Evolutionary conservation across 139 green algal genomes (phyloP).

Genomic region (Auxenochlorella protothecoides): DNA sequence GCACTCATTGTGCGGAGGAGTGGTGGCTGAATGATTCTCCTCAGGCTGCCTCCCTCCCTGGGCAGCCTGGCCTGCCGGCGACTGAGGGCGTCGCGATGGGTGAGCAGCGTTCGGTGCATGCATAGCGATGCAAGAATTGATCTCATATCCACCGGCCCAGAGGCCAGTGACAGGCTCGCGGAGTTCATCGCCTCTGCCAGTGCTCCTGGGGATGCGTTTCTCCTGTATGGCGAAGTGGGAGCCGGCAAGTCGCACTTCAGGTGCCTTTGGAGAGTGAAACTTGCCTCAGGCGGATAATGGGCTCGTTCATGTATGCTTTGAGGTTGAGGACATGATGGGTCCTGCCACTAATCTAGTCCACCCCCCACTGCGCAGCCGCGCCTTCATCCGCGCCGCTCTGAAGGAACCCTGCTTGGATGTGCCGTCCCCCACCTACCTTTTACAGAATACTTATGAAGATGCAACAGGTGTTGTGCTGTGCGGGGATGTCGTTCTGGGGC

Average conservation of each 20-base stretch:
- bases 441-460: constrained; percentile 74
- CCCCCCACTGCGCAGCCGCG: constrained; percentile 35
- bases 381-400: constrained; percentile 52
- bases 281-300: neutral
- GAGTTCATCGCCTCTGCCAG: constrained; percentile 11
- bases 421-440: constrained; percentile 74
- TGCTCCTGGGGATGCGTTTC: constrained; percentile 15
- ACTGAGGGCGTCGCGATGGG: too few relatives aligned
- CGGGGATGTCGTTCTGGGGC: too few relatives aligned
- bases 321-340: too few relatives aligned
- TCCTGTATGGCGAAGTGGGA: constrained; percentile 63
- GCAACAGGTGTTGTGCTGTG: constrained; percentile 16
- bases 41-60: too few relatives aligned
- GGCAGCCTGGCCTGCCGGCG: too few relatives aligned
- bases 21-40: too few relatives aligned
- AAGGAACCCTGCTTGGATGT: constrained; percentile 54
- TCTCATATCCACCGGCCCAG: constrained; percentile 4
- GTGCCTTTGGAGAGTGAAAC: constrained; percentile 11
- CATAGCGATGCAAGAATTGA: too few relatives aligned
- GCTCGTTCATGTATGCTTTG: neutral
- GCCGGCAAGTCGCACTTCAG: constrained; percentile 76
- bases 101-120: too few relatives aligned
- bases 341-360: neutral
- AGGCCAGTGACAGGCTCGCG: constrained; percentile 17
- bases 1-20: too few relatives aligned